Base-by-base conservation (phyloP, 768 basidiomycete genomes). In the Russula sp. region DNA sequence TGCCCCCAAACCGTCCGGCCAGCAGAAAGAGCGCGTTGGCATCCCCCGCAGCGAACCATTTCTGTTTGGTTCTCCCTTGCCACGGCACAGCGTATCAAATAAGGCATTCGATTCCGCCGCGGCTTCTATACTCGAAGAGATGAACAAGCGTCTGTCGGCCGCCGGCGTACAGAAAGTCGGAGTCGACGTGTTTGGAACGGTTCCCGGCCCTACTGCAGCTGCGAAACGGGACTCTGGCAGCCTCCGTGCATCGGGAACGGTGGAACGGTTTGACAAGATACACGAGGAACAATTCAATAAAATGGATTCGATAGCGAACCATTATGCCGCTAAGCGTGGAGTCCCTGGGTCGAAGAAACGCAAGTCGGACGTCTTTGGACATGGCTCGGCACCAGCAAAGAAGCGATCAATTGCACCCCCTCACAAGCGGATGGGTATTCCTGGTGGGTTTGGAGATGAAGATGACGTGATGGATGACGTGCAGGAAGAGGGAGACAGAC, bases 51-150 rank as follows among this genome's bases (percentile, higher is more conserved):
- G 72, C 59, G 73, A 81, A 26, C 84, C 86, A 0, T 93, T 92
- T 76, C 72, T 90, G 24, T 93, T 93, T 69, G 90, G 90, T 28
- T 92, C 90, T 0, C 87, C 89, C 0, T 79, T 83, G 3, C 84
- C 88, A 8, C 81, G 82, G 63, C 79, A 89, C 69, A 79, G 76
- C 52, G 79, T 83, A 50, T 84, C 86, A 36, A 85, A 89, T 67
- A 74, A 76, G n/a, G 82, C 87, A 57, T 92, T 93, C 75, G 80
- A 79, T 57, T 73, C 77, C 2, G 86, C 87, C 0, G 87, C 89
- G 0, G 79, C 83, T n/a, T 81, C 81, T 24, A 85, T 94, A 32
- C 77, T 93, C 34, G 87, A 86, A 56, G 92, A 94, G 74, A 90
- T 94, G 88, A 92, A 92, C 72, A 78, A 80, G 57, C 84, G 89